Base-by-base conservation (phyloP, 2,329 filamentous ascomycete genomes). In the Colletotrichum sp. region DNA sequence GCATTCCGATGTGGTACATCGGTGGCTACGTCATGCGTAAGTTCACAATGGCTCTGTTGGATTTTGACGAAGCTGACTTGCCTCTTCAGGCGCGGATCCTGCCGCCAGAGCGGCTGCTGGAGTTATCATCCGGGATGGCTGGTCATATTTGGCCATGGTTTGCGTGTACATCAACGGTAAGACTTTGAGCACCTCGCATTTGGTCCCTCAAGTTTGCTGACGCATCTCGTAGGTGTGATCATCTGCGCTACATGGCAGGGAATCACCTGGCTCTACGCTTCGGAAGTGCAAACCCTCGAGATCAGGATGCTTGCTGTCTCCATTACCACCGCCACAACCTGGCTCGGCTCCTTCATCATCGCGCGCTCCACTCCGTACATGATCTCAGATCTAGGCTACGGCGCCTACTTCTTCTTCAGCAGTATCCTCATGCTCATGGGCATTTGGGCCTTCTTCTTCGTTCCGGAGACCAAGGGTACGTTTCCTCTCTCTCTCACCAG, bases 381-480 rank as follows among this genome's bases (percentile, higher is more conserved):
- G 86, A 83, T 86, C 18, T 84, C 82, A 1, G 80, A 81, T 6
- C 80, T 87, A 1, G 83, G 84, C 1, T 90, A 88, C 77, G 89
- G 89, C 9, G 88, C 88, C 0, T 91, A 89, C 79, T 88, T 91
- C 72, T 87, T 90, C 81, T 91, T 90, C 77, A 88, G 86, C 5
- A 82, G 84, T 0, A 83, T 89, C 36, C 86, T 89, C 65, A 82
- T 89, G 18, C 77, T 83, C 32, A 86, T 88, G 77, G 84, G 87
- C 12, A 79, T 88, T 59, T 90, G 87, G 81, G 84, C 88, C 4
- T 86, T 85, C 71, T 88, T 89, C 81, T 87, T 88, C 64, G 83
- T 90, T 0, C 89, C 89, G 2, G 89, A 90, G 78, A 90, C 89
- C 4, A 90, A 89, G 80, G 88, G 88, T 74, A 9, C 6, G 74